Evolutionary conservation across 371 early-diverging fungal species (phyloP).

Genomic region (Funneliformis caledonium): DNA sequence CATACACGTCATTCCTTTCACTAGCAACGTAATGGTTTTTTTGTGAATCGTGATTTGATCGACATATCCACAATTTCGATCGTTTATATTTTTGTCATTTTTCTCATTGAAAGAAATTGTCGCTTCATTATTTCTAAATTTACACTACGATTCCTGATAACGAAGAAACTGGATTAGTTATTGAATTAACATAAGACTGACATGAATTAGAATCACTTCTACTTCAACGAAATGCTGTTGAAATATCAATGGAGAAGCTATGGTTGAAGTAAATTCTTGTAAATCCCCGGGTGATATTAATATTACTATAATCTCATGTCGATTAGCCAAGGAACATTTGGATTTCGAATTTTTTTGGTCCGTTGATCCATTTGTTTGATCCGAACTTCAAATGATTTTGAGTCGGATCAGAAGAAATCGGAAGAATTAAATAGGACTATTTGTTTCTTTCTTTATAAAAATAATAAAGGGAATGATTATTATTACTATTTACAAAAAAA

Average conservation of each 20-base stretch:
- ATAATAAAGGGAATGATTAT: no score
- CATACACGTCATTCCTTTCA: conserved; percentile 88
- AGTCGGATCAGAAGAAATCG: no score
- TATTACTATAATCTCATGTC: no score
- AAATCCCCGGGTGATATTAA: conserved; percentile 51
- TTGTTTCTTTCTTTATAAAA: no score
- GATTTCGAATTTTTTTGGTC: no score
- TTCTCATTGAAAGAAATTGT: conserved; percentile 51
- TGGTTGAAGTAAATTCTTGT: not conserved
- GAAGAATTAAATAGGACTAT: no score
- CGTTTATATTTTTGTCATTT: conserved; percentile 43
- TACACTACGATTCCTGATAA: conserved; percentile 57
- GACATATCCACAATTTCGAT: conserved; percentile 70
- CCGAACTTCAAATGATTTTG: no score
- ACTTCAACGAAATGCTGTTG: not conserved
- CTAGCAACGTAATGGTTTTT: conserved; percentile 45
- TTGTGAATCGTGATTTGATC: conserved; percentile 9
- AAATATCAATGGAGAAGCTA: not conserved
- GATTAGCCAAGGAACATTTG: no score
- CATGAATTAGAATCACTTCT: conserved; percentile 63
- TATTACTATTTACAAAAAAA: no score
- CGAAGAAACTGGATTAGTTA: conserved; percentile 55
- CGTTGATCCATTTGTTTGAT: no score
- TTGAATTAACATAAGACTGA: conserved; percentile 81
- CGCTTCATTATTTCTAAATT: conserved; percentile 56